Evolutionary conservation across 2,329 filamentous ascomycete species (phyloP), one percentile per base, ranked within the genome.

Genomic region (Colletotrichum sp.): DNA sequence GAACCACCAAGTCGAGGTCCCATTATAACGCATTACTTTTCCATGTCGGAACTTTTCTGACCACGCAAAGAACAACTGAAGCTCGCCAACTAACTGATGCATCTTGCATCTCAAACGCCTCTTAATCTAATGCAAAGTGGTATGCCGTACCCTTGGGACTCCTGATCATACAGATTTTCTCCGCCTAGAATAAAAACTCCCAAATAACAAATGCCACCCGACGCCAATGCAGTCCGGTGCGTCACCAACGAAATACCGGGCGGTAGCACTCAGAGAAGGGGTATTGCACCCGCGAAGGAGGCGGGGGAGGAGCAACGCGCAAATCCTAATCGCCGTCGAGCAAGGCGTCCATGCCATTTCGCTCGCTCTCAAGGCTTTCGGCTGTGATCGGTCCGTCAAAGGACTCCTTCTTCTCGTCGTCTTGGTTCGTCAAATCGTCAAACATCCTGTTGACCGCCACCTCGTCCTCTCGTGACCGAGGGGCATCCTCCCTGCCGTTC

Each of bases 361-460:
- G 83, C 81, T 88, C 87, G 70, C 80, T 86, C 78, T 88, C 86
- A 48, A 88, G 79, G 30, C 85, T 86, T 65, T 85, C 87, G 26
- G 86, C 83, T 38, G 86, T 87, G 65, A 87, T 83, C 16, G 80
- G 79, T 21, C 80, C 81, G 34, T 84, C 82, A n/a, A 34, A 77
- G 76, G 3, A 65, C 67, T 83, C 82, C 77, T 83, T 83, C 79
- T 87, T 87, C 79, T 90, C 88, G 28, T 90, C 87, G 18, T 89
- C 87, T 72, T 88, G 86, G 74, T 91, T 90, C 5, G 89, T 90
- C 78, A 91, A 86, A 58, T 91, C 89, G 60, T 88, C 85, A 79
- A 91, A 91, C 88, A 91, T 90, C 78, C 87, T 88, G 72, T 90
- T 88, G 6, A 89, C 88, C 30, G 87, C 88, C 58, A 85, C 86